phyloP scores from a whole-genome alignment of 768 basidiomycete species.

The Collybiopsis confluens region DNA sequence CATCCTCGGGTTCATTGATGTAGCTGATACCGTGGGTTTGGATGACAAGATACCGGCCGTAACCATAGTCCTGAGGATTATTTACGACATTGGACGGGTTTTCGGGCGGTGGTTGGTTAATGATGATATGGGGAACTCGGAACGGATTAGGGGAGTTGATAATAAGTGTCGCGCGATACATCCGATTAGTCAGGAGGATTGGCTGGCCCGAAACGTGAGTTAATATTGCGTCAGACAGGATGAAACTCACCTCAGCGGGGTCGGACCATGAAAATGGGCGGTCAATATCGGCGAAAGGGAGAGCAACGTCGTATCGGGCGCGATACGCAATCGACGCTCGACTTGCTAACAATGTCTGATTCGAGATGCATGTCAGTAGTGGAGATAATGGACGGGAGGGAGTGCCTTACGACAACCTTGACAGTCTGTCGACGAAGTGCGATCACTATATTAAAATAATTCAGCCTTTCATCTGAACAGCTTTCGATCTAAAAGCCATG shows the following conservation, averaged over 20 bases:
- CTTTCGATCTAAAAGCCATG: conserved; percentile 18
- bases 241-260: conserved; percentile 40
- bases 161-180: conserved; percentile 29
- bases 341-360: conserved; percentile 39
- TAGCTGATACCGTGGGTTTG: conserved; percentile 9
- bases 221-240: conserved; percentile 2
- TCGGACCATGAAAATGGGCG: conserved; percentile 45
- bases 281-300: conserved; percentile 29
- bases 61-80: conserved; percentile 32
- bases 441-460: conserved; percentile 26
- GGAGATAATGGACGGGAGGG: conserved; percentile 1
- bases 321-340: conserved; percentile 30
- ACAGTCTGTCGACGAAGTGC: conserved; percentile 32
- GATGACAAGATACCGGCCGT: conserved; percentile 29
- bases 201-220: conserved; percentile 21
- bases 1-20: conserved; percentile 4
- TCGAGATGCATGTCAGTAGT: conserved; percentile 10
- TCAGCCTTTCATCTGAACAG: conserved; percentile 24
- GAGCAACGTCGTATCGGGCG: conserved; percentile 32
- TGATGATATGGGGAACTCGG: conserved; percentile 41
- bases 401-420: conserved; percentile 34
- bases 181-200: conserved; percentile 22
- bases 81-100: conserved; percentile 31
- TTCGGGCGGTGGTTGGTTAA: conserved; percentile 34
- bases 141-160: conserved; percentile 41